phyloP scores from a whole-genome alignment of 2,329 filamentous ascomycete species.

The Xylariaceae sp. region DNA sequence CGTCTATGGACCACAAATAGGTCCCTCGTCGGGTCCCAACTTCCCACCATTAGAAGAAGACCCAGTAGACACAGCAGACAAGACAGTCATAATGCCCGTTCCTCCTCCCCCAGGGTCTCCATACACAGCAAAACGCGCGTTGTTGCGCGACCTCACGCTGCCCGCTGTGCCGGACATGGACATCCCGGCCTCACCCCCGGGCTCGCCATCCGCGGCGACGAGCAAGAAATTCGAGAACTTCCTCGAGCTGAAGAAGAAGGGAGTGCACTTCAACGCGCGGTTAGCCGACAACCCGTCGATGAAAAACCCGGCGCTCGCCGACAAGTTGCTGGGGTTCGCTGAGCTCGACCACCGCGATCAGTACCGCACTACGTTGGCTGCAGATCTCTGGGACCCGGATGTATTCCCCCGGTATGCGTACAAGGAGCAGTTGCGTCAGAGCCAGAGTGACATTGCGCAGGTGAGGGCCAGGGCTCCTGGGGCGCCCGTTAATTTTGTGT shows the following conservation, averaged over 20 bases:
- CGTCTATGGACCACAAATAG: conserved; percentile 42
- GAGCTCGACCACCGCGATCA: conserved; percentile 60
- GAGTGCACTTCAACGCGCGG: conserved; percentile 79
- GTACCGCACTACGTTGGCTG: conserved; percentile 68
- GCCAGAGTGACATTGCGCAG: conserved; percentile 54
- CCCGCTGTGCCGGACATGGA: conserved; percentile 74
- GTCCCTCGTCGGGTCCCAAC: conserved; percentile 33
- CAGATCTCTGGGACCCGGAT: conserved; percentile 64
- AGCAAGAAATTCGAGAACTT: conserved; percentile 77
- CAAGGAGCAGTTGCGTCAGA: conserved; percentile 56
- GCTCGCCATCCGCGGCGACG: conserved; percentile 58
- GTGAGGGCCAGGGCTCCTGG: conserved; percentile 54
- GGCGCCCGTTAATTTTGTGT: conserved; percentile 59
- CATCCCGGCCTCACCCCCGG: conserved; percentile 76
- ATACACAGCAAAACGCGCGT: conserved; percentile 68
- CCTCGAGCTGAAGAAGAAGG: conserved; percentile 76
- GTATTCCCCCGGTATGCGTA: conserved; percentile 63
- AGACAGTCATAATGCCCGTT: background rate
- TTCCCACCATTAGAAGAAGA: conserved; percentile 44
- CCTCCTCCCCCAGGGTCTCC: conserved; percentile 61
- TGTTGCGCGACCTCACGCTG: conserved; percentile 75
- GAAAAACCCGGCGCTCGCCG: conserved; percentile 74
- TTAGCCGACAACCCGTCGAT: conserved; percentile 71
- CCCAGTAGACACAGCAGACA: conserved; percentile 34
- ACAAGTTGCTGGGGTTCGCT: conserved; percentile 76